A percentile compares a stretch with the other conserved stretches of the same genome.
phyloP scores from a whole-genome alignment of 768 basidiomycete species.

The Daedalea quercina region DNA sequence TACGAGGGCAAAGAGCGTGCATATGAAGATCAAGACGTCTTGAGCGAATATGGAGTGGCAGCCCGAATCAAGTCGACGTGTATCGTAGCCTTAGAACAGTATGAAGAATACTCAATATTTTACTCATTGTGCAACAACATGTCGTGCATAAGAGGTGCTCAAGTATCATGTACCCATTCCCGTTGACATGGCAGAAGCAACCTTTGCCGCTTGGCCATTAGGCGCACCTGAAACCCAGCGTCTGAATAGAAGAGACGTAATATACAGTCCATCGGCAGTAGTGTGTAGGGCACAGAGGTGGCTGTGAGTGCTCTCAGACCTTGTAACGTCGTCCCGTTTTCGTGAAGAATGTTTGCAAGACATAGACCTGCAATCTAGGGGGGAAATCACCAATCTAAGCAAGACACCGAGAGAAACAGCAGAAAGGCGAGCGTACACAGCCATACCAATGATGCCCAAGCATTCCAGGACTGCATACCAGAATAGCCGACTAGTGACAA shows the following conservation, averaged over 20 bases:
- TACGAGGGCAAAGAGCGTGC: slow-evolving; percentile 71
- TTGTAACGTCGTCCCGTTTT: slow-evolving; percentile 86
- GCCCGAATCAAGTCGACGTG: neutral
- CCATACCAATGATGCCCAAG: slow-evolving; percentile 75
- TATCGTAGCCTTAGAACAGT: too few species aligned
- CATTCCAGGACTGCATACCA: slow-evolving; percentile 90
- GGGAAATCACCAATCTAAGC: too few species aligned
- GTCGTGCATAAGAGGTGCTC: too few species aligned
- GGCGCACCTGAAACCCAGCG: neutral
- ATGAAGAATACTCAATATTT: too few species aligned
- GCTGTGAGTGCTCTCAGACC: slow-evolving; percentile 41
- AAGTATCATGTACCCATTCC: too few species aligned
- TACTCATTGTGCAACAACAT: too few species aligned
- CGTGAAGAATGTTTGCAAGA: slow-evolving; percentile 96
- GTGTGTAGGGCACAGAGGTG: neutral
- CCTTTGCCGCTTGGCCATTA: too few species aligned
- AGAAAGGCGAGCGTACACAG: slow-evolving; percentile 52
- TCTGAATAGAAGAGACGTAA: neutral
- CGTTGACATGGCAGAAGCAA: too few species aligned
- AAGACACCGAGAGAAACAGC: slow-evolving; percentile 4
- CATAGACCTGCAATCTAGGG: slow-evolving; percentile 77
- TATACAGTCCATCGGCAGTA: neutral
- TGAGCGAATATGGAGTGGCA: neutral
- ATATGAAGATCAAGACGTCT: slow-evolving; percentile 73
- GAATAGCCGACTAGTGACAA: slow-evolving; percentile 66